Percentiles rank a stretch among this genome's conserved stretches.
These are phyloP conservation scores for Lizanozyma gosingica DNA, from an alignment of 1,139 yeast species.

Conservation along the genomic window DNA sequence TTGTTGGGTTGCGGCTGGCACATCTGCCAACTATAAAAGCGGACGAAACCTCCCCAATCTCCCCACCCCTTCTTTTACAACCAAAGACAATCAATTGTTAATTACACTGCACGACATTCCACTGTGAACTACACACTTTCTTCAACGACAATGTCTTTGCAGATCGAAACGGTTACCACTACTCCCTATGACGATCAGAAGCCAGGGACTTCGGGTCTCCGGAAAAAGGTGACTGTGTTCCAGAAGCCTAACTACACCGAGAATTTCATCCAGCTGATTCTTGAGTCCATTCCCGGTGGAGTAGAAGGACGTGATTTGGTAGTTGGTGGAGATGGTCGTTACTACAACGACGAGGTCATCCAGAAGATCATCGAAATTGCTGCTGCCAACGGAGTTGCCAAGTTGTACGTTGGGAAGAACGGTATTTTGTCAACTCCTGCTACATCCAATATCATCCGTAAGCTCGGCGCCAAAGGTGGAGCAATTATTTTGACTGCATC, in stretches of 20 bases:
- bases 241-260: constrained; percentile 79
- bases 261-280: constrained; percentile 82
- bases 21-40: neutral
- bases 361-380: constrained; percentile 75
- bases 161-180: constrained; percentile 35
- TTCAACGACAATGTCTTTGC: neutral
- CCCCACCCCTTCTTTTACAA: neutral
- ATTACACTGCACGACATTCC: too few species aligned
- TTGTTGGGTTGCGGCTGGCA: neutral
- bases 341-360: constrained; percentile 73
- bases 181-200: constrained; percentile 83
- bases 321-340: constrained; percentile 96
- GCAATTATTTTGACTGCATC: constrained; percentile 96
- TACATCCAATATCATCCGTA: constrained; percentile 84
- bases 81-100: too few species aligned
- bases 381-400: constrained; percentile 86
- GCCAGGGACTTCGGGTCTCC: constrained; percentile 95
- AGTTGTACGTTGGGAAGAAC: constrained; percentile 76
- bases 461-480: constrained; percentile 45
- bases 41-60: neutral
- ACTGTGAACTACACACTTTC: neutral
- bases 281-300: constrained; percentile 89
- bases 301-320: constrained; percentile 65
- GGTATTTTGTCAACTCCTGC: constrained; percentile 95
- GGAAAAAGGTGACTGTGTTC: constrained; percentile 85